Base-by-base conservation (phyloP, 495 filamentous ascomycete genomes). In the Aspergillus campestris region DNA sequence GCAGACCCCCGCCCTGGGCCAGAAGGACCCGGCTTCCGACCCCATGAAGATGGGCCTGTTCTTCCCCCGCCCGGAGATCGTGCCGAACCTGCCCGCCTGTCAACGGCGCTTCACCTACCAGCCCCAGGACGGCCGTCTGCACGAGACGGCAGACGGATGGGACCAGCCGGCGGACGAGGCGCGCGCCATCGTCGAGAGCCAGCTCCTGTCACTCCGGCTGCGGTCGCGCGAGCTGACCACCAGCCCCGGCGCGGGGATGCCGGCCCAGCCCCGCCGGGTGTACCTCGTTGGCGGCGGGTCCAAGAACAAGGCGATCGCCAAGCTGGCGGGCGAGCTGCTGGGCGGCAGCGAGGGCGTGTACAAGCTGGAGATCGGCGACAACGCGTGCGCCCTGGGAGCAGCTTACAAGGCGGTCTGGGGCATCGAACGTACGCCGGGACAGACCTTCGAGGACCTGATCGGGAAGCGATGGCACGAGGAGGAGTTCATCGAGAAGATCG, bases 371-470 rank as follows among this genome's bases (percentile, higher is more conserved):
- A 84, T 96, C 15, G 89, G 91, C n/a, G 87, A 89, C 6, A 95
- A 95, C 66, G 90, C 92, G 28, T 98, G 92, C 64, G 92, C 90
- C 13, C 64, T 98, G 7, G 92, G 90, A 8, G 89, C 88, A 12
- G 92, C 91, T n/a, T 95, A 98, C 61, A 95, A 95, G 67, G 91
- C 92, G 39, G 83, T 90, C 0, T 98, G 92, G 92, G 87, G 82
- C 1, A 69, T 87, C 30, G 89, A 95, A 67, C 67, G 87, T 29
- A 55, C 61, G 14, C 43, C 57, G 1, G 77, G 76, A 18, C 81
- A 94, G 74, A 83, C 75, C 8, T 98, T 96, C 71, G 92, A 96
- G 59, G 81, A 89, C 32, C 70, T 94, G 50, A 81, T 98, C 36
- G 86, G 82, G 2, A 60, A 71, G 48, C 69, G 92, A 47, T 98